Evolutionary conservation across 225 moss, liverwort and hornwort species (phyloP), one percentile per base, ranked within the genome.

Genomic region (Lunularia cruciata): DNA sequence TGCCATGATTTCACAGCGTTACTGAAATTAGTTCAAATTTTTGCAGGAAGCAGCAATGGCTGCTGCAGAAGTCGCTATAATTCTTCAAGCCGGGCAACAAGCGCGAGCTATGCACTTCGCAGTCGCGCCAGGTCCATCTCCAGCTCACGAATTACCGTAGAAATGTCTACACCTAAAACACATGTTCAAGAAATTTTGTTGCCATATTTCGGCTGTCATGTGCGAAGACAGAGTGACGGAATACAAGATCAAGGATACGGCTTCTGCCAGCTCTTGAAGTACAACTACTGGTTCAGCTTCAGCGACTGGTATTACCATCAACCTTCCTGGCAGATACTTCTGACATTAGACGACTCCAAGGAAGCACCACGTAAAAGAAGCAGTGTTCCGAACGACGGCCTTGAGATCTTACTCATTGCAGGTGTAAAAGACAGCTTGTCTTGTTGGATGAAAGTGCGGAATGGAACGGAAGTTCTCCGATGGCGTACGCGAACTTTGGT

Each of bases 11-110:
- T n/a, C n/a, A n/a, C n/a, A n/a, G n/a, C n/a, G n/a, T n/a, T n/a
- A n/a, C n/a, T n/a, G n/a, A n/a, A n/a, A n/a, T n/a, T n/a, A n/a
- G n/a, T n/a, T n/a, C n/a, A n/a, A n/a, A n/a, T 32, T 18, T 23
- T 7, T 61, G 46, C 79, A 86, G 86, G 86, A 82, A 67, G 83
- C 81, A 67, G 77, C 79, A 42, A 79, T 83, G 63, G 86, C 86
- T 14, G 85, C 85, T 22, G 84, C 84, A 14, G 84, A 84, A 65
- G 75, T 81, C 38, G 86, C 86, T 0, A 77, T 86, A 12, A 63
- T 86, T 10, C 43, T 86, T 19, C 86, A 83, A 72, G 79, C 79
- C 0, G 83, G 73, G 27, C 83, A 79, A 73, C 83, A 79, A 73
- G 81, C 80, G 5, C 60, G 79, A 64, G 73, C 73, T 0, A 46